These are phyloP conservation scores for Daldinia grandis DNA, from an alignment of 495 filamentous ascomycete species.

Conservation along the genomic window DNA sequence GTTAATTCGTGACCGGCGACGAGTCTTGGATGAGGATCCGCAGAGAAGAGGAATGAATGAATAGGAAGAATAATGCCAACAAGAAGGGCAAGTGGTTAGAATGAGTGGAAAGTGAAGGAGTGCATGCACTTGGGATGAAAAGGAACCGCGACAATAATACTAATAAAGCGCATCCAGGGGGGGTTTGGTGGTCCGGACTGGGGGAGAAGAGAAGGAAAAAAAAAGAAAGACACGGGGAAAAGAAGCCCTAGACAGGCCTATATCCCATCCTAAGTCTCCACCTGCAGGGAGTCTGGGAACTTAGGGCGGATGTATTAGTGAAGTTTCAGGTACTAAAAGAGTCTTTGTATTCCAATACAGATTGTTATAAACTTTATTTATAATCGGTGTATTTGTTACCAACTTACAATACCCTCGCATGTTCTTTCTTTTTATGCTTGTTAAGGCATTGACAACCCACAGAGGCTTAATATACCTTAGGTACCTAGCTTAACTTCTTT, in stretches of 20 bases:
- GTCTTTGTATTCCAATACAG: background rate
- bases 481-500: slow-evolving; percentile 1
- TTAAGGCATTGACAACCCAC: background rate
- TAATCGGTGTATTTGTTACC: slow-evolving; percentile 21
- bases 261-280: slow-evolving; percentile 15
- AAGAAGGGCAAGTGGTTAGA: slow-evolving; percentile 26
- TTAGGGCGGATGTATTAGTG: slow-evolving; percentile 14
- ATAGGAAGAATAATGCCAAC: slow-evolving; percentile 33
- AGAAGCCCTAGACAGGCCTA: slow-evolving; percentile 24
- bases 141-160: slow-evolving; percentile 34
- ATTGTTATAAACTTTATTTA: background rate
- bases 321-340: slow-evolving; percentile 24
- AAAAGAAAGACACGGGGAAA: slow-evolving; percentile 23
- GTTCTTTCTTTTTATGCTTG: slow-evolving; percentile 21
- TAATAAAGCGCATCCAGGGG: slow-evolving; percentile 38
- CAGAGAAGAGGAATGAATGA: slow-evolving; percentile 34
- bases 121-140: slow-evolving; percentile 36
- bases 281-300: slow-evolving; percentile 24
- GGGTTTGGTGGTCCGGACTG: slow-evolving; percentile 10
- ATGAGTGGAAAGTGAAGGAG: slow-evolving; percentile 35
- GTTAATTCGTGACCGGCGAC: slow-evolving; percentile 43
- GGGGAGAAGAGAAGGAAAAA: slow-evolving; percentile 4
- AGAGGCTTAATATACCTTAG: background rate
- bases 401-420: background rate
- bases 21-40: slow-evolving; percentile 31